Base-by-base conservation (phyloP, 1,139 yeast genomes). In the Yamadazyma songkhlaensis region DNA sequence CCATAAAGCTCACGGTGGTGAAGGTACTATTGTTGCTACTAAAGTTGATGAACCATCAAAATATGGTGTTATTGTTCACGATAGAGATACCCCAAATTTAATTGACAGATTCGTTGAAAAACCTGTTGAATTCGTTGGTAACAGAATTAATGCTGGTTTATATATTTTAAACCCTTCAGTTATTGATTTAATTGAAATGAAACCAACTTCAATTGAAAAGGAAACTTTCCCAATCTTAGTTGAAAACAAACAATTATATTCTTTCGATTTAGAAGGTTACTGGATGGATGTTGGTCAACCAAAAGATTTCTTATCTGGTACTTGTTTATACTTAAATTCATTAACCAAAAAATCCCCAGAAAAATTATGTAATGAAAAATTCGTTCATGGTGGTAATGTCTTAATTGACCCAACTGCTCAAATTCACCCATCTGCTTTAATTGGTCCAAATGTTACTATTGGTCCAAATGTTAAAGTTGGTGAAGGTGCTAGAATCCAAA, bases 251-350 rank as follows among this genome's bases (percentile, higher is more conserved):
- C 79, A 86, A 48, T 77, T 94, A 57, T 95, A 83, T 78, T 89
- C 97, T 42, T 94, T 87, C 61, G 99, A 94, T 67, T 81, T 94
- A 61, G 97, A 92, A 74, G 98, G 98, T 50, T 94, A 82, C 86
- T 94, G 99, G 99, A 94, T 94, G 98, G 99, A 94, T 67, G 97
- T 94, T 55, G 99, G 99, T 67, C 99, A 94, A 77, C 99, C 99
- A 77, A 92, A 92, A 81, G 99, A 94, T 72, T 94, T 89, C 82
- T 75, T 94, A 55, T 83, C 96, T 44, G 99, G 99, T 66, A 88
- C 97, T 59, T 83, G 89, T 54, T 77, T 92, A 51, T 94, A 90
- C 79, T 78, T 94, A 66, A 79, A 86, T 60, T 84, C 97, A 42
- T 73, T 89, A 60, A 67, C 94, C 55, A 85, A 84, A 78, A 87